Percentiles rank a stretch among this genome's conserved stretches.
These are phyloP conservation scores for Castanospermum australe DNA, from an alignment of 306 rosid species.

Conservation along the genomic window DNA sequence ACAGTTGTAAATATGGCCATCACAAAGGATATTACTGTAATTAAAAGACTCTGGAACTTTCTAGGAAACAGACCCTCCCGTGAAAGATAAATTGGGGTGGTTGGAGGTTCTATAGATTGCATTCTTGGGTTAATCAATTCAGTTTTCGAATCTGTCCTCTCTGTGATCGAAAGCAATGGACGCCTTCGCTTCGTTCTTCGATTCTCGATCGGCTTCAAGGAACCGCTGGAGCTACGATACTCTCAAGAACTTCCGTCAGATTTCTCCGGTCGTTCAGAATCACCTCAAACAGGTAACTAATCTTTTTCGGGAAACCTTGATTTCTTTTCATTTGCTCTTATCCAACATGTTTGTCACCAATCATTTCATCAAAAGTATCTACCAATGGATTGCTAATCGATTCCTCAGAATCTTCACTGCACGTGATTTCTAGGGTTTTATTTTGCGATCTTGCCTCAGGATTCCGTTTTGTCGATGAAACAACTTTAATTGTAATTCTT, in stretches of 20 bases:
- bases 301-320: too few relatives aligned
- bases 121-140: not conserved
- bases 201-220: constrained; percentile 44
- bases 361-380: too few relatives aligned
- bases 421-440: not conserved
- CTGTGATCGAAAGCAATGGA: constrained; percentile 46
- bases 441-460: not conserved
- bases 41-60: not conserved
- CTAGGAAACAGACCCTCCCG: not conserved
- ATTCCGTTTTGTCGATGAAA: not conserved
- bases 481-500: not conserved
- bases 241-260: constrained; percentile 74
- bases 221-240: constrained; percentile 76
- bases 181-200: constrained; percentile 67
- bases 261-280: constrained; percentile 73
- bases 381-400: too few relatives aligned
- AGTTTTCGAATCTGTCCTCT: not conserved
- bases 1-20: not conserved
- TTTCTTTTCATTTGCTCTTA: too few relatives aligned
- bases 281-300: constrained; percentile 73
- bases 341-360: too few relatives aligned
- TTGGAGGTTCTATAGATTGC: not conserved
- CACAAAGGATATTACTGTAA: not conserved
- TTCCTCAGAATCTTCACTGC: too few relatives aligned
- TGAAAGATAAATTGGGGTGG: not conserved